These are phyloP conservation scores for Cercospora zeae-maydis DNA, from an alignment of 2,329 filamentous ascomycete species.

Conservation along the genomic window DNA sequence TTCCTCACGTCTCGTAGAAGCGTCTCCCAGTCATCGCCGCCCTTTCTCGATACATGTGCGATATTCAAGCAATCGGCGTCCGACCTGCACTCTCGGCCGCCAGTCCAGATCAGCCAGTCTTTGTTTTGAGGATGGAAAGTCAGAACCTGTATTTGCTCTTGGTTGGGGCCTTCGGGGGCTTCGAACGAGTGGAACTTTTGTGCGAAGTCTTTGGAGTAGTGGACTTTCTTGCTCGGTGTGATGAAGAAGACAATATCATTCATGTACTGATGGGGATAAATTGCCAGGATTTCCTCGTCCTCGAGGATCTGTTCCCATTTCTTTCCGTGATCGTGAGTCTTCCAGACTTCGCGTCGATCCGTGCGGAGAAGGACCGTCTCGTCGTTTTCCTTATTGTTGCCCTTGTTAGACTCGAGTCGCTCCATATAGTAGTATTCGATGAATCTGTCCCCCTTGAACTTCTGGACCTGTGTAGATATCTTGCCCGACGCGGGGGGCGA, in stretches of 20 bases:
- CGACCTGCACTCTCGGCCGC: slow-evolving; percentile 60
- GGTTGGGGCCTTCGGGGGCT: slow-evolving; percentile 60
- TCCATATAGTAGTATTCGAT: slow-evolving; percentile 72
- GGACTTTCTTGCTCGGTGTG: slow-evolving; percentile 63
- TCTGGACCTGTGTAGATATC: slow-evolving; percentile 57
- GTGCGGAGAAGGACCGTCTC: slow-evolving; percentile 69
- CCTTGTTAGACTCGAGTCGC: slow-evolving; percentile 51
- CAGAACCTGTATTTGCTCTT: slow-evolving; percentile 52
- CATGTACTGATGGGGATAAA: slow-evolving; percentile 75
- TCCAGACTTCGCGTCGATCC: slow-evolving; percentile 59
- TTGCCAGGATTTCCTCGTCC: slow-evolving; percentile 63
- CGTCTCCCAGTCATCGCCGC: slow-evolving; percentile 72
- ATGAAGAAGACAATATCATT: slow-evolving; percentile 86
- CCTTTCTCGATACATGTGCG: slow-evolving; percentile 74
- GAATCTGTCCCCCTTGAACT: slow-evolving; percentile 60
- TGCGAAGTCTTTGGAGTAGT: slow-evolving; percentile 79
- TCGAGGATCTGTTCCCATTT: slow-evolving; percentile 67
- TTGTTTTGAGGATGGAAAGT: slow-evolving; percentile 80
- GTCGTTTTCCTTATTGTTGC: slow-evolving; percentile 54
- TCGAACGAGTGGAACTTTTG: slow-evolving; percentile 70
- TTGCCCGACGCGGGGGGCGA: slow-evolving; percentile 60
- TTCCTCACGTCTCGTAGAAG: slow-evolving; percentile 70
- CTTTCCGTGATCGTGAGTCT: slow-evolving; percentile 85
- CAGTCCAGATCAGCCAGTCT: slow-evolving; percentile 91
- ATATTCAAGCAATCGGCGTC: slow-evolving; percentile 63